Conservation (phyloP, 768 basidiomycete species). For the Lepiota brunneoincarnata region DNA sequence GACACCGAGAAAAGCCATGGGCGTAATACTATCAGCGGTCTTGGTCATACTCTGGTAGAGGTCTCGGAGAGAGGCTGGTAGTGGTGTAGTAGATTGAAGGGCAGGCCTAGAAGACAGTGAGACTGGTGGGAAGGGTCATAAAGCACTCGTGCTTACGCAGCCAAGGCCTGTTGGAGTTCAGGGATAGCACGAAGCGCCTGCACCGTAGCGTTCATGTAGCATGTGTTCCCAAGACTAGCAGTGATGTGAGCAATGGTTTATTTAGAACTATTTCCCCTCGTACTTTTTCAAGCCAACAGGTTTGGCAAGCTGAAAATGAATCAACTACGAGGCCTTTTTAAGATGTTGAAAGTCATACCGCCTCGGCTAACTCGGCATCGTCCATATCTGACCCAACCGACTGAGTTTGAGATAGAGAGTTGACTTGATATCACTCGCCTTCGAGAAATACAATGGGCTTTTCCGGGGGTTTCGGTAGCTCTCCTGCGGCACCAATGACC, state of each 20-base stretch:
- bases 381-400: slow-evolving; percentile 67
- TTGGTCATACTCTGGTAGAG: slow-evolving; percentile 71
- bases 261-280: slow-evolving; percentile 15
- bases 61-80: slow-evolving; percentile 57
- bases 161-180: slow-evolving; percentile 76
- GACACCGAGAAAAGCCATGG: slow-evolving; percentile 61
- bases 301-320: slow-evolving; percentile 54
- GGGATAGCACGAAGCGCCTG: slow-evolving; percentile 94
- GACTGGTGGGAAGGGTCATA: not conserved
- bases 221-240: slow-evolving; percentile 82
- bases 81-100: slow-evolving; percentile 36
- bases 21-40: slow-evolving; percentile 76
- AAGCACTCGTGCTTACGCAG: slow-evolving; percentile 36
- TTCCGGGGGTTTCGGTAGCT: slow-evolving; percentile 84
- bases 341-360: slow-evolving; percentile 43
- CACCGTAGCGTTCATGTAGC: slow-evolving; percentile 95
- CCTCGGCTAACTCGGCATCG: slow-evolving; percentile 75
- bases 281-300: slow-evolving; percentile 84
- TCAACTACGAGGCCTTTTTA: slow-evolving; percentile 6
- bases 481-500: slow-evolving; percentile 92
- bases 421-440: slow-evolving; percentile 32
- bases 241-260: not conserved
- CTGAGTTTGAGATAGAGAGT: not conserved
- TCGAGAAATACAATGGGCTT: slow-evolving; percentile 83
- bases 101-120: slow-evolving; percentile 25